These are phyloP conservation scores for Leccinum griseonigrum DNA, from an alignment of 1,284 basidiomycete genomes.

Conservation along the genomic window DNA sequence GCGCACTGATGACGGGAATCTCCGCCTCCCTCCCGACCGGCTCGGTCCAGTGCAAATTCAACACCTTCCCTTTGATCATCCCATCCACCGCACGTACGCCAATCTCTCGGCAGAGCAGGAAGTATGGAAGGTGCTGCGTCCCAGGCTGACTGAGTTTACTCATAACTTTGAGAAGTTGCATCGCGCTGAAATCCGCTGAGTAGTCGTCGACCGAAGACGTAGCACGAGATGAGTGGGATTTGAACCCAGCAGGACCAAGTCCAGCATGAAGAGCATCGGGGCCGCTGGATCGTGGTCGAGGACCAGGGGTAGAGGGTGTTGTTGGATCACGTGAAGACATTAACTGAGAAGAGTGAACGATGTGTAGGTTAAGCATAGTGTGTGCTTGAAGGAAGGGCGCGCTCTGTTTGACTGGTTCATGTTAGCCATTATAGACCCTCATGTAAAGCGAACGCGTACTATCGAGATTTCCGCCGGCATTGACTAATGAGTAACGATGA, in stretches of 20 bases:
- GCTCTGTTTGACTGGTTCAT: conserved; percentile 57
- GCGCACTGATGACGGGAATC: conserved; percentile 24
- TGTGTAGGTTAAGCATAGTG: conserved; percentile 68
- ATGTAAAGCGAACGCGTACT: conserved; percentile 21
- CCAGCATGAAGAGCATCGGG: conserved; percentile 53
- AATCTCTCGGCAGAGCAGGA: conserved; percentile 72
- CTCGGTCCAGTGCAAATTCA: conserved; percentile 77
- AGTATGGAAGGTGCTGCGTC: conserved; percentile 65
- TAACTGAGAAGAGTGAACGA: conserved; percentile 69
- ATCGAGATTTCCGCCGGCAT: conserved; percentile 33
- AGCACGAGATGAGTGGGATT: conserved; percentile 51
- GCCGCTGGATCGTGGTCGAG: conserved; percentile 37
- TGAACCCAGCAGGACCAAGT: conserved; percentile 60
- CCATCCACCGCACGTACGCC: conserved; percentile 78
- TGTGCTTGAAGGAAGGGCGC: conserved; percentile 79
- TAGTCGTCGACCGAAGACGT: conserved; percentile 29
- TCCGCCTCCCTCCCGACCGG: conserved; percentile 46
- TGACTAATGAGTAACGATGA: conserved; percentile 24
- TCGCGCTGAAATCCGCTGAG: conserved; percentile 61
- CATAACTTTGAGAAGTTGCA: conserved; percentile 75
- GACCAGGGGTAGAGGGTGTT: conserved; percentile 34
- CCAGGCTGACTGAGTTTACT: conserved; percentile 62
- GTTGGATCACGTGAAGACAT: conserved; percentile 30
- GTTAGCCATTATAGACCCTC: conserved; percentile 6
- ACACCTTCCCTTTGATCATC: conserved; percentile 70